These are phyloP conservation scores for Penicillium coffeae DNA, from an alignment of 495 filamentous ascomycete genomes.

Conservation along the genomic window DNA sequence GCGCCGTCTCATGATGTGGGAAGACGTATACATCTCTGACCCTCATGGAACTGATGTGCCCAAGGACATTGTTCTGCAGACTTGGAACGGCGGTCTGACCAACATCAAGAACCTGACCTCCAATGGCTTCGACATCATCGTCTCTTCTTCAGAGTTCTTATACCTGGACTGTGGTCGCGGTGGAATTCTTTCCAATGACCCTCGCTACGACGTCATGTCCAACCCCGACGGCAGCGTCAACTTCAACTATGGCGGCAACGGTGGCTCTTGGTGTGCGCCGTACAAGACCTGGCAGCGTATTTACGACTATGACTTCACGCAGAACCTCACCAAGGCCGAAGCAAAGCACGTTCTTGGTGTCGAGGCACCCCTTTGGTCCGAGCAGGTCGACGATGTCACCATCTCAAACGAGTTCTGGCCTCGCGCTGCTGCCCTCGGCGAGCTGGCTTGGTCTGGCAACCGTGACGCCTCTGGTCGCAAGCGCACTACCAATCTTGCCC, in stretches of 20 bases:
- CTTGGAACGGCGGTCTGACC: constrained; percentile 50
- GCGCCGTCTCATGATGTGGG: constrained; percentile 54
- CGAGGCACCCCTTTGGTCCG: constrained; percentile 50
- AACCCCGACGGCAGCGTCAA: constrained; percentile 44
- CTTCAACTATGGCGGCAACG: constrained; percentile 52
- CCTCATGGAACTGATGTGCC: constrained; percentile 44
- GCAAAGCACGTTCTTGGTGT: constrained; percentile 46
- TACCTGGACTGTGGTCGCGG: constrained; percentile 57
- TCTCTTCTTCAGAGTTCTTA: constrained; percentile 51
- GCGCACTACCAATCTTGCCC: constrained; percentile 49
- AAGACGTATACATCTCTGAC: constrained; percentile 45
- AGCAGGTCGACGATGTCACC: constrained; percentile 52
- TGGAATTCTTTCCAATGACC: constrained; percentile 52
- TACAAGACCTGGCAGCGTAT: constrained; percentile 62
- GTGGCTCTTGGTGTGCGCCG: constrained; percentile 55
- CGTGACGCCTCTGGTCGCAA: constrained; percentile 42
- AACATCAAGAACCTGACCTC: constrained; percentile 52
- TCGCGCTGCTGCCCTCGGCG: constrained; percentile 51
- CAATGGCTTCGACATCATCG: constrained; percentile 51
- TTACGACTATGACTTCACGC: constrained; percentile 57
- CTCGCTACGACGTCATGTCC: constrained; percentile 46
- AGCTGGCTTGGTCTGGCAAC: constrained; percentile 54
- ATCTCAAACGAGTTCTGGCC: constrained; percentile 51
- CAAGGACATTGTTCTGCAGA: constrained; percentile 51
- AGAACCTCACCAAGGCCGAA: constrained; percentile 42